Evolutionary conservation across 1,284 basidiomycete species (phyloP).

Genomic region (Bondarzewia mesenterica): DNA sequence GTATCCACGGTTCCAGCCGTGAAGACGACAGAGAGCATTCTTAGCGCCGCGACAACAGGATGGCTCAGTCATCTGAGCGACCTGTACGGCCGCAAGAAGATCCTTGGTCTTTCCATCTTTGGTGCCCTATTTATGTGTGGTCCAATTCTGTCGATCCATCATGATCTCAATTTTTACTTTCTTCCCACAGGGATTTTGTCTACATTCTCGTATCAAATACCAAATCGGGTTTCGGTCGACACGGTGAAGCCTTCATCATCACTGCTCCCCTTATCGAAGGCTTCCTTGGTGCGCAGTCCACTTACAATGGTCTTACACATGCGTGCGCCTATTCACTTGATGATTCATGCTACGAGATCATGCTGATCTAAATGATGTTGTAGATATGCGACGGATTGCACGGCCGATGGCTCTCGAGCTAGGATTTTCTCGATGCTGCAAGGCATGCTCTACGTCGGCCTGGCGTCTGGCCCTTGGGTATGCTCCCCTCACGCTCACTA

Average conservation of each 20-base stretch:
- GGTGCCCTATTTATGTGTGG: slow-evolving; percentile 38
- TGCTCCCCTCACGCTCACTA: slow-evolving; percentile 20
- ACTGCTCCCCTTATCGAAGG: slow-evolving; percentile 41
- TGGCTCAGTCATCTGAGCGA: slow-evolving; percentile 43
- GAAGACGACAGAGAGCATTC: slow-evolving; percentile 38
- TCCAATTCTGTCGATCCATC: neutral
- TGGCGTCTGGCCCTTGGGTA: slow-evolving; percentile 44
- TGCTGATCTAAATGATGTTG: neutral
- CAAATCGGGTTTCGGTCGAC: slow-evolving; percentile 29
- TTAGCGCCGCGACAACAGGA: slow-evolving; percentile 42
- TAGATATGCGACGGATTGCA: slow-evolving; percentile 46
- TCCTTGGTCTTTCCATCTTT: slow-evolving; percentile 32
- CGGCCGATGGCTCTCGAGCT: slow-evolving; percentile 39
- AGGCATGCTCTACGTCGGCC: slow-evolving; percentile 41
- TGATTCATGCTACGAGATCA: neutral
- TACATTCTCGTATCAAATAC: slow-evolving; percentile 39
- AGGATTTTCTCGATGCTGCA: slow-evolving; percentile 45
- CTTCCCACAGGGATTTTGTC: slow-evolving; percentile 31
- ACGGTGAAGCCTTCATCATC: slow-evolving; percentile 37
- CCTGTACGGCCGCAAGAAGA: slow-evolving; percentile 35
- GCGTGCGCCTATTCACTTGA: slow-evolving; percentile 30
- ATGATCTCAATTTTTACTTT: slow-evolving; percentile 2
- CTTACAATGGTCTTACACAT: slow-evolving; percentile 43
- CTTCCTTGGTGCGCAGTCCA: slow-evolving; percentile 38
- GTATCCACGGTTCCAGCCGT: slow-evolving; percentile 24